Base-by-base conservation (phyloP, 768 basidiomycete genomes). In the Hortiboletus campestris region DNA sequence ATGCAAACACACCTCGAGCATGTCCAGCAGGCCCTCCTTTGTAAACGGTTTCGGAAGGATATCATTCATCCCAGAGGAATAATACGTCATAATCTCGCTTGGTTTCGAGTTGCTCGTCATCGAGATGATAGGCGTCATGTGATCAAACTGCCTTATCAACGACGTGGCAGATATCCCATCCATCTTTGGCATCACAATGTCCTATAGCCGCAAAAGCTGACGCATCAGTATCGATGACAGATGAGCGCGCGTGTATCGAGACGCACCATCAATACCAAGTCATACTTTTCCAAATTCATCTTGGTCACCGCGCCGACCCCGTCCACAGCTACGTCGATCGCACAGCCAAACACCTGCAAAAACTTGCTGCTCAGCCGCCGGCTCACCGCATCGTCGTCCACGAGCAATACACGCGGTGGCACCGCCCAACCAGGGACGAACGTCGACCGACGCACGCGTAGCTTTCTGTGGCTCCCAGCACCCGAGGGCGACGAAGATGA, bases 241-340 rank as follows among this genome's bases (percentile, higher is more conserved):
- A 22, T 2, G 31, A 38, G 19, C 14, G 7, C 2, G 17, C 8
- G 14, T 3, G 47, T 42, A 38, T 51, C 14, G 2, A n/a, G 16
- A 77, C 84, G 41, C 61, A 91, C 91, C 95, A 98, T 98, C 55
- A 98, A 70, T 58, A 97, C 94, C 67, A 98, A 72, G 72, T 98
- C 96, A 70, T 97, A 98, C 76, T 94, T 94, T 64, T 91, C 91
- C 69, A 90, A 69, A 73, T 96, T 95, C 93, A 98, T 97, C 81
- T 93, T 96, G 63, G 89, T 88, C 51, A 98, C 94, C 0, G 96
- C 96, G 2, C 84, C 85, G 6, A 92, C 83, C 0, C 95, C 96
- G 68, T 98, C 94, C 36, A 94, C 91, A 2, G 94, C 96, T 39
- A 96, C 89, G 63, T 98, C 96, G 53, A 89, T 94, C 63, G 86